Evolutionary conservation across 345 rosid species (phyloP).

Genomic region (Trapa bicornis): DNA sequence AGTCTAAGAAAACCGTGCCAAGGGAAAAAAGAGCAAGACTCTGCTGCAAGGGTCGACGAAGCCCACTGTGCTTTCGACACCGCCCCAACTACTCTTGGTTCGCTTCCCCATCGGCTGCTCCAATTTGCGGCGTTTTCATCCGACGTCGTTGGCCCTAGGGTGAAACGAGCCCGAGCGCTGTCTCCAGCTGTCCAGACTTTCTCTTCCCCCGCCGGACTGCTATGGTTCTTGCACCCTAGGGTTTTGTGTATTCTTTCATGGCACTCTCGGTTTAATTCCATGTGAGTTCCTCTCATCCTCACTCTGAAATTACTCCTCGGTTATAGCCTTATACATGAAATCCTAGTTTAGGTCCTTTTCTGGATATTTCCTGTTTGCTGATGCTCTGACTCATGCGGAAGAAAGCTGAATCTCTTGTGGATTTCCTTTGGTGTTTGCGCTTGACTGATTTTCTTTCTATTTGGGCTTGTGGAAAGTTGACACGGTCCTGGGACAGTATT

Average conservation of each 20-base stretch:
- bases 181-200: not conserved
- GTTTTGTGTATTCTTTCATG: not conserved
- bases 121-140: not conserved
- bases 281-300: constrained; percentile 5
- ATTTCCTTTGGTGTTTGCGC: not conserved
- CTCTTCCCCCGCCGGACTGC: not conserved
- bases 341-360: not conserved
- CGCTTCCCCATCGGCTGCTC: not conserved
- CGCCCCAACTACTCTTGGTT: too few species aligned
- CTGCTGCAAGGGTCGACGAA: too few species aligned
- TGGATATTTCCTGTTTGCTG: not conserved
- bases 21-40: too few species aligned
- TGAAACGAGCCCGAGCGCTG: not conserved
- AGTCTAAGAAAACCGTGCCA: too few species aligned
- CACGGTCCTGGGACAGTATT: not conserved
- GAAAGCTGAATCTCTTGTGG: not conserved
- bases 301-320: not conserved
- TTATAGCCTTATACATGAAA: not conserved
- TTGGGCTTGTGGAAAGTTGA: not conserved
- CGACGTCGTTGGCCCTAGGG: not conserved
- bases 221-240: not conserved
- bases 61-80: too few species aligned
- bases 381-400: not conserved
- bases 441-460: not conserved
- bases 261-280: not conserved